Evolutionary conservation across 2,329 filamentous ascomycete species (phyloP).

Genomic region (Fusarium buharicum): DNA sequence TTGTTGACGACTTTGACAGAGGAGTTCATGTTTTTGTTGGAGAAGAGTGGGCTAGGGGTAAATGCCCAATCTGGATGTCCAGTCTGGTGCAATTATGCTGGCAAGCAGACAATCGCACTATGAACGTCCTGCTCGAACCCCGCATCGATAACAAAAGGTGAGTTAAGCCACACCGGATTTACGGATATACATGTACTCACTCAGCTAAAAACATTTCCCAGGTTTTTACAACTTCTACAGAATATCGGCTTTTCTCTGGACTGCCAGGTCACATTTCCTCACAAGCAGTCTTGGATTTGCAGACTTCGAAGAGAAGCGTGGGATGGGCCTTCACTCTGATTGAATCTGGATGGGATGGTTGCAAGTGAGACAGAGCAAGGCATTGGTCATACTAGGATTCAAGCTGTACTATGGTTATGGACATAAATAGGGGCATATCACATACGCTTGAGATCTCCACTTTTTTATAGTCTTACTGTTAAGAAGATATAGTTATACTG

Average conservation of each 20-base stretch:
- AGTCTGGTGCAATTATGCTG: constrained; percentile 87
- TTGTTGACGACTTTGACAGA: constrained; percentile 82
- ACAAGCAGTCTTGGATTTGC: constrained; percentile 91
- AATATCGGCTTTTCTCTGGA: constrained; percentile 84
- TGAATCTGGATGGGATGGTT: too few relatives aligned
- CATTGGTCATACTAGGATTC: too few relatives aligned
- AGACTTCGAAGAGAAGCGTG: constrained; percentile 83
- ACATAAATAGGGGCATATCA: too few relatives aligned
- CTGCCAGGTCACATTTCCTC: constrained; percentile 83
- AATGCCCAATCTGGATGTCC: constrained; percentile 83
- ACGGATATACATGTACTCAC: too few relatives aligned
- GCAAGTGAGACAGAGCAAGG: not conserved
- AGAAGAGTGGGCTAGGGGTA: constrained; percentile 87
- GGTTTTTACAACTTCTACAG: constrained; percentile 69
- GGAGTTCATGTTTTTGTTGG: constrained; percentile 90
- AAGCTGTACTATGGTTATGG: too few relatives aligned
- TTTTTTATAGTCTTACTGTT: too few relatives aligned
- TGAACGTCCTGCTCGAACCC: constrained; percentile 85
- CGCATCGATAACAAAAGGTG: constrained; percentile 90
- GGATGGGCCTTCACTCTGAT: constrained; percentile 71
- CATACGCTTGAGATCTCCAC: too few relatives aligned
- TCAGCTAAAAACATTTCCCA: constrained; percentile 21
- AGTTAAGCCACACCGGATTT: constrained; percentile 45
- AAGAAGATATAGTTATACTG: too few relatives aligned
- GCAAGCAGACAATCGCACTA: constrained; percentile 79